phyloP scores from a whole-genome alignment of 495 filamentous ascomycete species.

The Lophiotrema nucula region DNA sequence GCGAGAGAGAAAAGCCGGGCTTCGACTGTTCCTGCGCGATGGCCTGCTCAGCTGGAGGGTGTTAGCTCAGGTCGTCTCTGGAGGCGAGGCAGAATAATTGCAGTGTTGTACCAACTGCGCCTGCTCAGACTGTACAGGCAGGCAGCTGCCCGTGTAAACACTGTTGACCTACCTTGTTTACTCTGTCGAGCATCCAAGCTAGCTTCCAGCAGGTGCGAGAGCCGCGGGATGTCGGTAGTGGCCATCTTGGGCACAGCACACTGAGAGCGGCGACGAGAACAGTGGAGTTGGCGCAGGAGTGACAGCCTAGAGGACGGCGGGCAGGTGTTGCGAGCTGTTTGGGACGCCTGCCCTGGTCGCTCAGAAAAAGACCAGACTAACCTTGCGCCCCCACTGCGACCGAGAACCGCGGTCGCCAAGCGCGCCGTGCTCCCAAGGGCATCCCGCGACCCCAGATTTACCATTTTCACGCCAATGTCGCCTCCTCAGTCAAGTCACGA shows the following conservation, averaged over 20 bases:
- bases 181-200: slow-evolving; percentile 82
- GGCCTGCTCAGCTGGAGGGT: slow-evolving; percentile 67
- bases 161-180: slow-evolving; percentile 69
- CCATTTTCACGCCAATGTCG: too few species aligned
- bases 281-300: neutral
- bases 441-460: too few species aligned
- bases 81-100: neutral
- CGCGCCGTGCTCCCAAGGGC: too few species aligned
- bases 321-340: neutral
- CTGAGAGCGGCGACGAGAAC: neutral
- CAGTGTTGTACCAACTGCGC: too few species aligned
- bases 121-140: neutral
- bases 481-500: too few species aligned
- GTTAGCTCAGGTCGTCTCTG: slow-evolving; percentile 26
- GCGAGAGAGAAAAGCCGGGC: slow-evolving; percentile 78
- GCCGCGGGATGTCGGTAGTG: slow-evolving; percentile 64
- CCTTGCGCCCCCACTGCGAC: too few species aligned
- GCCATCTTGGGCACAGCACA: slow-evolving; percentile 59
- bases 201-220: slow-evolving; percentile 77
- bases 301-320: neutral
- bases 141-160: neutral
- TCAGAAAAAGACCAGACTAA: too few species aligned
- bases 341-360: too few species aligned
- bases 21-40: slow-evolving; percentile 74
- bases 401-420: too few species aligned